phyloP scores from a whole-genome alignment of 352 stramenopile species.

The Pythium rishiriense region DNA sequence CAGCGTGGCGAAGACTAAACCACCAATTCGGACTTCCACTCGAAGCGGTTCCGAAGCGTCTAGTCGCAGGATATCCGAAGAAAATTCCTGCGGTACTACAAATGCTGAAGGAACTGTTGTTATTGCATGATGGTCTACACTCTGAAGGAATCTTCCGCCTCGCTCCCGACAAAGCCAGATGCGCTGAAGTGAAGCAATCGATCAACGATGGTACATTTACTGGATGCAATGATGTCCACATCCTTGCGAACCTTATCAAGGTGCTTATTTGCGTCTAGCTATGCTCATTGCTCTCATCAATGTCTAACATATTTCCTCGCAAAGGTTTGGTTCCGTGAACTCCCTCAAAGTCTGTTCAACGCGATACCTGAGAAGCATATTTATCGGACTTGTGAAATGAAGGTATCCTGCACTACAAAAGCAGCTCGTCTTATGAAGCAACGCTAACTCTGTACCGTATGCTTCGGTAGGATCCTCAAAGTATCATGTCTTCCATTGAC shows the following conservation, averaged over 20 bases:
- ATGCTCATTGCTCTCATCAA: background rate
- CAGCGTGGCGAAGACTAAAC: constrained; percentile 62
- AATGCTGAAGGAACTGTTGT: constrained; percentile 69
- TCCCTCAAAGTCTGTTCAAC: constrained; percentile 72
- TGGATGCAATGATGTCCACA: constrained; percentile 68
- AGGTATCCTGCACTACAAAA: constrained; percentile 30
- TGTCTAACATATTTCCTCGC: constrained; percentile 2
- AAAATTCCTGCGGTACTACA: constrained; percentile 76
- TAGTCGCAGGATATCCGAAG: constrained; percentile 53
- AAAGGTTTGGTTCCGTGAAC: constrained; percentile 81
- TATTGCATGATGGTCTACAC: constrained; percentile 42
- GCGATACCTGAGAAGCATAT: constrained; percentile 63
- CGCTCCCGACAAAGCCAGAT: constrained; percentile 66
- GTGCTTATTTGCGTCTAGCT: constrained; percentile 6
- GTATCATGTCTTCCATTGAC: constrained; percentile 37
- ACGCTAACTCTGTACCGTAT: background rate
- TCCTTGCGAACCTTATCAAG: constrained; percentile 86
- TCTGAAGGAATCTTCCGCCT: constrained; percentile 81
- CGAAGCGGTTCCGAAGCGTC: constrained; percentile 56
- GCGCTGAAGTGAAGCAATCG: constrained; percentile 48
- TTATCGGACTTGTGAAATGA: constrained; percentile 44
- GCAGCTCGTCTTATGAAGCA: background rate
- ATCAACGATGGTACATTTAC: constrained; percentile 72
- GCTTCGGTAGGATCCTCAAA: constrained; percentile 34
- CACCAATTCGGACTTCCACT: constrained; percentile 77